Conservation (phyloP, 192 early-diverging fungal species). For the Podochytrium sp. region DNA sequence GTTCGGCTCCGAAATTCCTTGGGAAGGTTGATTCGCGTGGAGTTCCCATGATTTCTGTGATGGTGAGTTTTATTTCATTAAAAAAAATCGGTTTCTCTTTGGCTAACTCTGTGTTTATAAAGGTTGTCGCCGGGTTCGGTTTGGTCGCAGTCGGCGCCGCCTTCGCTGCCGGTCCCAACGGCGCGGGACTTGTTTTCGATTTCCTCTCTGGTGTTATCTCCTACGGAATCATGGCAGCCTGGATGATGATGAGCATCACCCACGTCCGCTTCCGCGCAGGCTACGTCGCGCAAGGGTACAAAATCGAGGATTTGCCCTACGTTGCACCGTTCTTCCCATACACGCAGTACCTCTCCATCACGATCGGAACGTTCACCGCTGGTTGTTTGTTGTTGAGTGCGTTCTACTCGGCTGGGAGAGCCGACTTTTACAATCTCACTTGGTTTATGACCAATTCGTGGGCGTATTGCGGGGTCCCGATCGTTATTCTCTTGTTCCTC, state of each 20-base stretch:
- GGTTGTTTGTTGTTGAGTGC: conserved; percentile 9
- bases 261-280: conserved; percentile 47
- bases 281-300: conserved; percentile 13
- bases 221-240: conserved; percentile 5
- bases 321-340: conserved; percentile 30
- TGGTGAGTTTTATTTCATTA: conserved; percentile 36
- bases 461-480: conserved; percentile 23
- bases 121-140: conserved; percentile 61
- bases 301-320: conserved; percentile 30
- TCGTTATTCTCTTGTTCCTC: conserved; percentile 11
- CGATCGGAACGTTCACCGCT: conserved; percentile 7
- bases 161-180: conserved; percentile 3
- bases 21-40: conserved; percentile 50
- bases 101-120: too few relatives aligned
- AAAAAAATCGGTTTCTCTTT: too few relatives aligned
- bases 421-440: neutral
- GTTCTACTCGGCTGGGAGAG: conserved; percentile 6
- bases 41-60: conserved; percentile 64
- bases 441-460: conserved; percentile 28
- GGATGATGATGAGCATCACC: conserved; percentile 25
- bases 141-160: neutral
- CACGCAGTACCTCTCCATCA: conserved; percentile 19
- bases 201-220: conserved; percentile 39
- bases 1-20: conserved; percentile 67
- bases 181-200: conserved; percentile 45